Evolutionary conservation across 78 protist species (phyloP), one percentile per base, ranked within the genome.

Genomic region (Mantamonas sphyraenae): DNA sequence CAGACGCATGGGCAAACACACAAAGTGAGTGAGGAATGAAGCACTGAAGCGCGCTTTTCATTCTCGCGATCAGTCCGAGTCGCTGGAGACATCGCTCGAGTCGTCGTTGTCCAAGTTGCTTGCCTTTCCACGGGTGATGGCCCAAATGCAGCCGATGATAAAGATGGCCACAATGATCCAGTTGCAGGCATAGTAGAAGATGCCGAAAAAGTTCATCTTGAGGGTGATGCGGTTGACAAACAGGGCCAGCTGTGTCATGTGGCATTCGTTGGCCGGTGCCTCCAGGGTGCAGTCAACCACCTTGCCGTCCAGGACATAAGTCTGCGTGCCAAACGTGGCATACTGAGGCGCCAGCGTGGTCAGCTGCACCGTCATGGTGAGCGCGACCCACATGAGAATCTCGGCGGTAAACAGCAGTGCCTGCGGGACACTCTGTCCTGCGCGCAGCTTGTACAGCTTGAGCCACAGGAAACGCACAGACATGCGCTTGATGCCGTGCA

Each of bases 241-340:
- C n/a, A n/a, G n/a, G 57, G 82, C 80, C 55, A 76, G 57, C 34
- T 81, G 73, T 5, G 86, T 65, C 81, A 81, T 81, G 0, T 20
- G 10, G 63, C 86, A 76, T 37, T 17, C 38, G 28, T 38, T 10
- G 24, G 59, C 5, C 53, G 81, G 81, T 19, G 81, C 79, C 31
- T 55, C 43, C 26, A 76, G 37, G 33, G 39, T 31, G 47, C 86
- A 76, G 40, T 70, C 72, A 28, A 17, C 28, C 8, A 64, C 34
- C 59, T 20, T 51, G 22, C 57, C 57, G 22, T 51, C 42, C 22
- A 64, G 59, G 57, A 22, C 39, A 26, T 30, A 73, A 19, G 66
- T 76, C 73, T 81, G 86, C 43, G 86, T 71, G 16, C 86, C 86
- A 62, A 59, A 81, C 80, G 73, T 68, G 16, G 50, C 45, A 56